These are phyloP conservation scores for Fusarium sp. DNA, from an alignment of 2,329 filamentous ascomycete species.

Conservation along the genomic window DNA sequence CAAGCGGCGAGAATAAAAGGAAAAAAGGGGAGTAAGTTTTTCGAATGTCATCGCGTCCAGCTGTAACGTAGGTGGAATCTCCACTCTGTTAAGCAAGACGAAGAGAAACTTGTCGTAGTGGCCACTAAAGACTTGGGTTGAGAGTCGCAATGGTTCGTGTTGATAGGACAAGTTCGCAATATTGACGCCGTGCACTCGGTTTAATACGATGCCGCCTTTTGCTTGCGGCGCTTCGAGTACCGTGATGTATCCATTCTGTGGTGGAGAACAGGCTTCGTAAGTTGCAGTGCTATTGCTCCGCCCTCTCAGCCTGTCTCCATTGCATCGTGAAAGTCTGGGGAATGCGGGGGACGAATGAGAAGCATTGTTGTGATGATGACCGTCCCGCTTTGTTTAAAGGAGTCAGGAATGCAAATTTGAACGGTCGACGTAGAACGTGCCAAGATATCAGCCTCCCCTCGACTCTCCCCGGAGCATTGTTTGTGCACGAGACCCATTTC, in stretches of 20 bases:
- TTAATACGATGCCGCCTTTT: constrained; percentile 11
- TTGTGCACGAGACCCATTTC: constrained; percentile 29
- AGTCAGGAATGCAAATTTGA: constrained; percentile 5
- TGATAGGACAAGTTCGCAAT: constrained; percentile 14
- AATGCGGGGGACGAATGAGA: constrained; percentile 35
- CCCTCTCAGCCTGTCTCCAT: constrained; percentile 12
- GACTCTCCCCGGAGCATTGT: constrained; percentile 10
- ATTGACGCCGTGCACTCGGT: constrained; percentile 12
- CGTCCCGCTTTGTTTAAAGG: constrained; percentile 8
- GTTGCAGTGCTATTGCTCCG: constrained; percentile 15
- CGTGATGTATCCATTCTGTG: constrained; percentile 7
- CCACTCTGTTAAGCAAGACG: constrained; percentile 17
- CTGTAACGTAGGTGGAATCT: constrained; percentile 12
- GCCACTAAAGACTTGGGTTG: background rate
- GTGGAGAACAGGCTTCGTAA: constrained; percentile 21
- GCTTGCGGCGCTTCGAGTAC: constrained; percentile 1
- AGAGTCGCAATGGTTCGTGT: background rate
- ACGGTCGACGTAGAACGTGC: constrained; percentile 31
- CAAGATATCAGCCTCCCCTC: constrained; percentile 19
- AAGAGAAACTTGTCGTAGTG: background rate
- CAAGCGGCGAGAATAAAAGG: constrained; percentile 13
- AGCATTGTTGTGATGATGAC: constrained; percentile 14
- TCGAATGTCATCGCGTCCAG: constrained; percentile 26
- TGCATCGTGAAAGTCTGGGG: constrained; percentile 35
- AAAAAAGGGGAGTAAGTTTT: constrained; percentile 17